Evolutionary conservation across 1,284 basidiomycete genomes (phyloP).

Genomic region (Chalciporus sp.): DNA sequence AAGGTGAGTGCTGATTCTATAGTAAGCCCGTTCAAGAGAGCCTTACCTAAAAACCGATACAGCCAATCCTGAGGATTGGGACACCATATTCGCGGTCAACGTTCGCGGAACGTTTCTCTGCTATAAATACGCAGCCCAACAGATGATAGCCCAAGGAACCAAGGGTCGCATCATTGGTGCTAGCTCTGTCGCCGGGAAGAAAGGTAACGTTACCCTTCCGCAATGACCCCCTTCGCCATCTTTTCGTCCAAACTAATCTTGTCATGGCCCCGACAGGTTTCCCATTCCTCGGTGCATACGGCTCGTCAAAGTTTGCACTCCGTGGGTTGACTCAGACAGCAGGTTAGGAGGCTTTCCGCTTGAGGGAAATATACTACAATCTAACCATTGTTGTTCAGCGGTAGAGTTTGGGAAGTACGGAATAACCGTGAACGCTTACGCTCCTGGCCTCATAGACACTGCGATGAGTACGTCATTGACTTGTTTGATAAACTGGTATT

Average conservation of each 20-base stretch:
- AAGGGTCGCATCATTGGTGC: conserved; percentile 44
- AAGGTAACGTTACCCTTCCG: conserved; percentile 21
- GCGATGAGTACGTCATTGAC: conserved; percentile 32
- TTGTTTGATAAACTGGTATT: neutral
- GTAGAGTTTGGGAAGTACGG: conserved; percentile 42
- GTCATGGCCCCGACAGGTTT: conserved; percentile 15
- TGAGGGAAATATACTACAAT: neutral
- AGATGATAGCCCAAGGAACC: conserved; percentile 40
- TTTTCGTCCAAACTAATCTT: neutral
- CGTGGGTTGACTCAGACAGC: conserved; percentile 35
- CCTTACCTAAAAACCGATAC: conserved; percentile 29
- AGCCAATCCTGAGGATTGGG: conserved; percentile 29
- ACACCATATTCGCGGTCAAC: conserved; percentile 35
- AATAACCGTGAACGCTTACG: conserved; percentile 56
- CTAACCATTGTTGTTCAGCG: conserved; percentile 29
- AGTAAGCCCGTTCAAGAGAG: conserved; percentile 4
- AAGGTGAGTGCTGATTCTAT: conserved; percentile 24
- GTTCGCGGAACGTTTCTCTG: conserved; percentile 39
- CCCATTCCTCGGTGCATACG: conserved; percentile 26
- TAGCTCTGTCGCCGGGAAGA: conserved; percentile 38
- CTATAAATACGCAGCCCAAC: conserved; percentile 41
- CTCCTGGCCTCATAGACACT: conserved; percentile 44
- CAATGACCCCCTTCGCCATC: neutral
- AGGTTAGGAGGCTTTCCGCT: conserved; percentile 14
- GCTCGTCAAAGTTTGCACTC: conserved; percentile 37